Evolutionary conservation across 352 stramenopile species (phyloP).

Genomic region (Phytophthora quininea): DNA sequence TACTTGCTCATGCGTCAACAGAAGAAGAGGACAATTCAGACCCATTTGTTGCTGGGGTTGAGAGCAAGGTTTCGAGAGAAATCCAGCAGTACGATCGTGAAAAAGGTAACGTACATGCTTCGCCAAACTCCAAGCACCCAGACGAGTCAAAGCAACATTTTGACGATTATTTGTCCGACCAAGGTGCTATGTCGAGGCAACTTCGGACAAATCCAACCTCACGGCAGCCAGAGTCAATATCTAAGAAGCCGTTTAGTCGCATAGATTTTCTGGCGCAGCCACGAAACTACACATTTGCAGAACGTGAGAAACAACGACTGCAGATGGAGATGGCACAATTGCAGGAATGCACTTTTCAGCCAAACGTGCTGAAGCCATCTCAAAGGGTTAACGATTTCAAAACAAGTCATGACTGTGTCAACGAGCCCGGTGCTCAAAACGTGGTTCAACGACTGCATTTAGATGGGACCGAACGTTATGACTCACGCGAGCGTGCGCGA

Average conservation of each 20-base stretch:
- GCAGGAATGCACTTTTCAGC: constrained; percentile 74
- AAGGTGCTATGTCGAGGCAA: not conserved
- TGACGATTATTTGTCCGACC: not conserved
- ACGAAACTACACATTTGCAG: constrained; percentile 57
- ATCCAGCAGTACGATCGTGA: not conserved
- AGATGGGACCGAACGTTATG: constrained; percentile 60
- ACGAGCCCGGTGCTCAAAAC: constrained; percentile 25
- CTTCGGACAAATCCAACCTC: not conserved
- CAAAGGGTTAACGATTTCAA: not conserved
- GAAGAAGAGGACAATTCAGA: constrained; percentile 4
- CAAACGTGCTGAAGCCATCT: constrained; percentile 42
- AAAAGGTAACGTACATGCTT: not conserved
- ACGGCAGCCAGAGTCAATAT: constrained; percentile 1
- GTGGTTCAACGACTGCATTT: constrained; percentile 70
- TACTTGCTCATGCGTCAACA: constrained; percentile 4
- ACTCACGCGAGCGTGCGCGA: constrained; percentile 57
- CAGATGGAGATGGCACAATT: constrained; percentile 61
- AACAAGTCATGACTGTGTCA: not conserved
- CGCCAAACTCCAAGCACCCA: not conserved
- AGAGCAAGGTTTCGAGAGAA: constrained; percentile 1
- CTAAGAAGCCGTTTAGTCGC: constrained; percentile 28
- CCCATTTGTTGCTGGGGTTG: not conserved
- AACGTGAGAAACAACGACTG: constrained; percentile 69
- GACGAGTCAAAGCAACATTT: not conserved
- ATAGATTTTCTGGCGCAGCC: constrained; percentile 59